phyloP scores from a whole-genome alignment of 768 basidiomycete genomes.

The Suillus cothurnatus region DNA sequence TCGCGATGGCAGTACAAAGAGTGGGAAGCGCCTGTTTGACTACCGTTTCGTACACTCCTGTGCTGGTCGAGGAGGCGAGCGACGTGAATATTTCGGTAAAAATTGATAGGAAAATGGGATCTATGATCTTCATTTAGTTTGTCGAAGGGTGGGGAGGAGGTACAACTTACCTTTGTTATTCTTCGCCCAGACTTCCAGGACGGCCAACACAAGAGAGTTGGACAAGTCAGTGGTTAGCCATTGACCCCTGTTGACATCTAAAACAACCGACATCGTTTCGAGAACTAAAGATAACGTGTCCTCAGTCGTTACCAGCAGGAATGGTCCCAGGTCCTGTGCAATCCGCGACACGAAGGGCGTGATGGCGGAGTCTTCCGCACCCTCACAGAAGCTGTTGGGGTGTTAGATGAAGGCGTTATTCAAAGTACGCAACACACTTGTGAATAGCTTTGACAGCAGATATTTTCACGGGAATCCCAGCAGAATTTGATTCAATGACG shows the following conservation, averaged over 20 bases:
- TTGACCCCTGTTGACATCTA: conserved; percentile 69
- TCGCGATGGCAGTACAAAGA: conserved; percentile 64
- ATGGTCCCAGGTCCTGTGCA: conserved; percentile 79
- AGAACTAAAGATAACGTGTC: conserved; percentile 88
- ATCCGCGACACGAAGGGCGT: conserved; percentile 71
- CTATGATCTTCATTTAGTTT: conserved; percentile 39
- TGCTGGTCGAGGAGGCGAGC: conserved; percentile 61
- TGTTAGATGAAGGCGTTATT: conserved; percentile 10
- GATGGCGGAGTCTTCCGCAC: conserved; percentile 56
- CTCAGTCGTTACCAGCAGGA: conserved; percentile 77
- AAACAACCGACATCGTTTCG: conserved; percentile 79
- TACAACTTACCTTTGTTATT: conserved; percentile 73
- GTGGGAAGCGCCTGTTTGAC: conserved; percentile 73
- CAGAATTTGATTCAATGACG: conserved; percentile 73
- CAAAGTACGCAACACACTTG: conserved; percentile 60
- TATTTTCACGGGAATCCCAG: conserved; percentile 87
- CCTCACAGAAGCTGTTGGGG: conserved; percentile 67
- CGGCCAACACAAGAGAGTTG: conserved; percentile 60
- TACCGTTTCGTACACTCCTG: conserved; percentile 69
- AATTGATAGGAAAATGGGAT: conserved; percentile 88
- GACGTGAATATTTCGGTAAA: conserved; percentile 78
- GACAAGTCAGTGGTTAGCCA: conserved; percentile 76
- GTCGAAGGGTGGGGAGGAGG: background rate
- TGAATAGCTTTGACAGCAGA: conserved; percentile 93
- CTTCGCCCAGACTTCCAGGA: conserved; percentile 83